Evolutionary conservation across 75 land plant genomes (phyloP).

Genomic region (Pseudotsuga menziesii): DNA sequence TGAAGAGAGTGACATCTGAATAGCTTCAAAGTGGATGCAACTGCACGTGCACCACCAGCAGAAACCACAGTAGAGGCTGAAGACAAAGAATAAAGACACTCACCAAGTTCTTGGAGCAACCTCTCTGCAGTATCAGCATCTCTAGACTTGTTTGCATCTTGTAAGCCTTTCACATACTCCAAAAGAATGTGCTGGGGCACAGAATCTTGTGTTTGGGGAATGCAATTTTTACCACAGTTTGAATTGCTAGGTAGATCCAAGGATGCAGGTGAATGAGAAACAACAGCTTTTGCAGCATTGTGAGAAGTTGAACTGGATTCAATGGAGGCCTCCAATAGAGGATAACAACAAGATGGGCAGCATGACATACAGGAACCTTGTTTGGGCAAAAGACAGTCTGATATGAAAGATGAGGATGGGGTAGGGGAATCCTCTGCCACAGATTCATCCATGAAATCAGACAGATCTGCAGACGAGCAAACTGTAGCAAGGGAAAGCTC

Average conservation of each 20-base stretch:
- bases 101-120: conserved; percentile 15
- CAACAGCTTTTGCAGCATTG: background rate
- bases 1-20: conserved; percentile 13
- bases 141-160: conserved; percentile 20
- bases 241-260: background rate
- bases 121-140: conserved; percentile 24
- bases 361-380: background rate
- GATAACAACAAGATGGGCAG: background rate
- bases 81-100: conserved; percentile 15
- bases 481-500: background rate
- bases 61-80: conserved; percentile 18
- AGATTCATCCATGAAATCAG: background rate
- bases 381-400: background rate
- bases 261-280: background rate
- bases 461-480: background rate
- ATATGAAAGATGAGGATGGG: conserved; percentile 1
- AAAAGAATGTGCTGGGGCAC: conserved; percentile 14
- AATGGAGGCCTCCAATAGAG: background rate
- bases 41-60: conserved; percentile 20
- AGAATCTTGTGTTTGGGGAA: background rate
- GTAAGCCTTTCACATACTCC: conserved; percentile 29
- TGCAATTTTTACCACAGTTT: background rate
- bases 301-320: conserved; percentile 1
- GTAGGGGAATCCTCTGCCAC: background rate
- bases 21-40: conserved; percentile 19